Conservation (phyloP, 1,284 basidiomycete genomes). For the Cronartium quercuum region DNA sequence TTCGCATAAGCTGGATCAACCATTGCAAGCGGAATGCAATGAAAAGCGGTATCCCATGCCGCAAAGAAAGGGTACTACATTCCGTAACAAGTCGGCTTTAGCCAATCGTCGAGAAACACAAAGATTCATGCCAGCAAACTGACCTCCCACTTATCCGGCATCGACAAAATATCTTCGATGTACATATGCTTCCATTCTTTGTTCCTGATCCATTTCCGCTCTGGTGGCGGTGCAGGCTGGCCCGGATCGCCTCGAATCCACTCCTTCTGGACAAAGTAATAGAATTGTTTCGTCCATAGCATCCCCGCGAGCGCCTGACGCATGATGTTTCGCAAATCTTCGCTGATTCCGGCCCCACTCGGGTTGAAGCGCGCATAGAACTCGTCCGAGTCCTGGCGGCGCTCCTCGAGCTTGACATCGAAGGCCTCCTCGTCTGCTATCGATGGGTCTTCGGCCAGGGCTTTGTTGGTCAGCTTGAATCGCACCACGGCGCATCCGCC, state of each 20-base stretch:
- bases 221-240: constrained; percentile 86
- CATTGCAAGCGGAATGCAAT: constrained; percentile 92
- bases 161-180: constrained; percentile 89
- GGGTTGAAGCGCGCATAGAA: constrained; percentile 78
- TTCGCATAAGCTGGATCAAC: constrained; percentile 93
- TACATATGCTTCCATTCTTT: constrained; percentile 92
- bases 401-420: constrained; percentile 79
- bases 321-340: constrained; percentile 93
- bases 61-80: constrained; percentile 44
- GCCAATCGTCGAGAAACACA: constrained; percentile 1
- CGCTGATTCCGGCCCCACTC: constrained; percentile 64
- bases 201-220: constrained; percentile 79
- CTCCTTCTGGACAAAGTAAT: constrained; percentile 89
- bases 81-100: constrained; percentile 8
- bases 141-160: constrained; percentile 99
- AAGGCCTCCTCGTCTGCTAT: constrained; percentile 84
- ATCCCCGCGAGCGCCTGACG: constrained; percentile 95
- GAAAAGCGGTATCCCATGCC: constrained; percentile 89
- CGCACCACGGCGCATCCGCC: constrained; percentile 94
- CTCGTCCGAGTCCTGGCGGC: constrained; percentile 86
- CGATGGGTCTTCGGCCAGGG: constrained; percentile 66
- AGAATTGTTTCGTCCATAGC: constrained; percentile 96
- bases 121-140: constrained; percentile 55
- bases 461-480: constrained; percentile 77
- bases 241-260: constrained; percentile 93